phyloP scores from a whole-genome alignment of 2,329 filamentous ascomycete genomes.

The Dactylonectria macrodidyma region DNA sequence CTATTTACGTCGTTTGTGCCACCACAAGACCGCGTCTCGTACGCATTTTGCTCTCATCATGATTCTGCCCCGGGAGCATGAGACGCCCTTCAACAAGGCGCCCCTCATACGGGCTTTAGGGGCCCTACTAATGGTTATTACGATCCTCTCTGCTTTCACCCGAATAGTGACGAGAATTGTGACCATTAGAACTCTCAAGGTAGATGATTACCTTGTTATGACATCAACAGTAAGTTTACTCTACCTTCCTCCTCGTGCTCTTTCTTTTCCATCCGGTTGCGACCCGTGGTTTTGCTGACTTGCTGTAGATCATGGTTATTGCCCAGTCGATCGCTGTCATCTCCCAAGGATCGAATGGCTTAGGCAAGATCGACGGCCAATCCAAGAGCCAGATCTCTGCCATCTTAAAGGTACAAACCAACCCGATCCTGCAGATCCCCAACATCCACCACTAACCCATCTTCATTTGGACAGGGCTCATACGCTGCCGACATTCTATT shows the following conservation, averaged over 20 bases:
- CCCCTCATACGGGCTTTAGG: constrained; percentile 41
- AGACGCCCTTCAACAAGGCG: constrained; percentile 43
- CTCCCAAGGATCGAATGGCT: constrained; percentile 33
- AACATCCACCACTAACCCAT: not conserved
- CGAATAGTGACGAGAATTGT: constrained; percentile 35
- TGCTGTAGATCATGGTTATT: constrained; percentile 32
- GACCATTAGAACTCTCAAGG: constrained; percentile 31
- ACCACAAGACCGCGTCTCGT: not conserved
- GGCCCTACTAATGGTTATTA: constrained; percentile 42
- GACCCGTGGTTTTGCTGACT: constrained; percentile 6
- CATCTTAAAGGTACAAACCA: constrained; percentile 33
- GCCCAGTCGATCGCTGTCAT: constrained; percentile 39
- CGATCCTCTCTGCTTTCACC: constrained; percentile 37
- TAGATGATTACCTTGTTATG: constrained; percentile 36
- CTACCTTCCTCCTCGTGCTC: not conserved
- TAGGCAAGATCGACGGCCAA: constrained; percentile 33
- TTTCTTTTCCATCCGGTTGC: constrained; percentile 29
- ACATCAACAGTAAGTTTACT: constrained; percentile 34
- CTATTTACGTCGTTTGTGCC: not conserved
- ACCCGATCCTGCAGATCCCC: not conserved
- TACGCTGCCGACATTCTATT: constrained; percentile 36
- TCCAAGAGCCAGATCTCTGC: constrained; percentile 19
- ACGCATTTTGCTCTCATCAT: constrained; percentile 1
- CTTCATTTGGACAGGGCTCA: constrained; percentile 12
- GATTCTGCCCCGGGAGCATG: constrained; percentile 37